Percentiles rank a stretch among this genome's conserved stretches.
phyloP scores from a whole-genome alignment of 352 stramenopile genomes.

The Elongisporangium prolatum region DNA sequence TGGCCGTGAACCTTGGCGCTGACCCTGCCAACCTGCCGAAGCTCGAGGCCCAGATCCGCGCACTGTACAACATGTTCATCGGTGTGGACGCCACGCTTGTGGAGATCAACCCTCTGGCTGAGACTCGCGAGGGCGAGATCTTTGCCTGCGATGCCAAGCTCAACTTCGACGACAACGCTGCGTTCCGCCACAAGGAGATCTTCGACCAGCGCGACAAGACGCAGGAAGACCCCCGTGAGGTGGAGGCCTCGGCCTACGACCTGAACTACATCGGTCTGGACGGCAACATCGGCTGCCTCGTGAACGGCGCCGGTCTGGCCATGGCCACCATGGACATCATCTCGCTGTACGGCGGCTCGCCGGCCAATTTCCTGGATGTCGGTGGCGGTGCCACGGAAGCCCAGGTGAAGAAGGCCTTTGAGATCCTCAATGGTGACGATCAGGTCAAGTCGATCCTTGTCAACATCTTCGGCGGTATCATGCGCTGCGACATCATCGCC shows the following conservation, averaged over 20 bases:
- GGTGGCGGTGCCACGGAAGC: constrained; percentile 92
- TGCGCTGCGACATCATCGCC: constrained; percentile 97
- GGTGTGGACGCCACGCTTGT: constrained; percentile 95
- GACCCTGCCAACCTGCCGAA: constrained; percentile 42
- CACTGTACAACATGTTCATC: constrained; percentile 97
- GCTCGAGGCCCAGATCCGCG: constrained; percentile 71
- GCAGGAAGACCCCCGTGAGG: constrained; percentile 95
- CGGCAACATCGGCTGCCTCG: constrained; percentile 99
- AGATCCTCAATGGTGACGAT: constrained; percentile 86
- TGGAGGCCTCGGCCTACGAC: constrained; percentile 91
- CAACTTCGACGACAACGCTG: constrained; percentile 99
- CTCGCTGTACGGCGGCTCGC: constrained; percentile 95
- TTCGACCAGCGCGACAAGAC: constrained; percentile 86
- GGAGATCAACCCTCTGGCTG: constrained; percentile 98
- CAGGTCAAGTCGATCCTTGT: constrained; percentile 98
- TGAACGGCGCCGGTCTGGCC: constrained; percentile 98
- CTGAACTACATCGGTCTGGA: constrained; percentile 99
- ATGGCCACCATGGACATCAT: constrained; percentile 99
- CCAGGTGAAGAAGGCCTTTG: constrained; percentile 87
- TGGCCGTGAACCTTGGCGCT: constrained; percentile 73
- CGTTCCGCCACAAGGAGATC: constrained; percentile 96
- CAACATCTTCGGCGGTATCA: constrained; percentile 99
- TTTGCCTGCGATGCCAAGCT: constrained; percentile 98
- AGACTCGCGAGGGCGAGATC: constrained; percentile 93
- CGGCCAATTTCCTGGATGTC: constrained; percentile 99